Evolutionary conservation across 257 asterid species (phyloP).

Genomic region (Nicotiana sylvestris): DNA sequence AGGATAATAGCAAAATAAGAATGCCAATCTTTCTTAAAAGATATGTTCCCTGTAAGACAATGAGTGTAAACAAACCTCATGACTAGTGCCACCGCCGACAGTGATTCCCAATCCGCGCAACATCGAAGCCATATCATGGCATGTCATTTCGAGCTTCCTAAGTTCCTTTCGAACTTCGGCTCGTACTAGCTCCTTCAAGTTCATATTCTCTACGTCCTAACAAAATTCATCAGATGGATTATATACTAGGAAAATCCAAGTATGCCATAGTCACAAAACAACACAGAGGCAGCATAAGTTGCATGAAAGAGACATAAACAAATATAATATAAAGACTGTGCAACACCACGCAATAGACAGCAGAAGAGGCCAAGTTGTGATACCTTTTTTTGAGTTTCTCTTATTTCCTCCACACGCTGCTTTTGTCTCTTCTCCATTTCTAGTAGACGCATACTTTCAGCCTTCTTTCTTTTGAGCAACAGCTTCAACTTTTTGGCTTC

Average conservation of each 20-base stretch:
- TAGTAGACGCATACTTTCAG: slow-evolving; percentile 67
- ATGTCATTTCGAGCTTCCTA: slow-evolving; percentile 45
- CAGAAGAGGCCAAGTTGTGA: slow-evolving; percentile 5
- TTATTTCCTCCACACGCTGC: slow-evolving; percentile 78
- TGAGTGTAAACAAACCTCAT: slow-evolving; percentile 49
- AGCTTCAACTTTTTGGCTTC: slow-evolving; percentile 58
- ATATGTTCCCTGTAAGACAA: not conserved
- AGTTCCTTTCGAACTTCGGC: slow-evolving; percentile 60
- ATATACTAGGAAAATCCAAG: not conserved
- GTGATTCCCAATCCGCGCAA: slow-evolving; percentile 56
- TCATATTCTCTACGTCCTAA: slow-evolving; percentile 86
- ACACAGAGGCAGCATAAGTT: not conserved
- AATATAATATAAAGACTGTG: not conserved
- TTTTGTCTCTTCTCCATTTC: slow-evolving; percentile 97
- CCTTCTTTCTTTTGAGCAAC: slow-evolving; percentile 62
- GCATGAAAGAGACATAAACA: not conserved
- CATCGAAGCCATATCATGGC: slow-evolving; percentile 66
- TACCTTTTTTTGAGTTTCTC: slow-evolving; percentile 80
- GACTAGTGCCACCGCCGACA: slow-evolving; percentile 43
- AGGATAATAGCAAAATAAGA: not conserved
- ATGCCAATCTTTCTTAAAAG: not conserved
- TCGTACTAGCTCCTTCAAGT: slow-evolving; percentile 73
- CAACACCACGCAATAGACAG: not conserved
- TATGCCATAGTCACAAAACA: not conserved
- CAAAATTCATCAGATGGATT: not conserved